These are phyloP conservation scores for Thelonectria olida DNA, from an alignment of 2,329 filamentous ascomycete genomes.

Conservation along the genomic window DNA sequence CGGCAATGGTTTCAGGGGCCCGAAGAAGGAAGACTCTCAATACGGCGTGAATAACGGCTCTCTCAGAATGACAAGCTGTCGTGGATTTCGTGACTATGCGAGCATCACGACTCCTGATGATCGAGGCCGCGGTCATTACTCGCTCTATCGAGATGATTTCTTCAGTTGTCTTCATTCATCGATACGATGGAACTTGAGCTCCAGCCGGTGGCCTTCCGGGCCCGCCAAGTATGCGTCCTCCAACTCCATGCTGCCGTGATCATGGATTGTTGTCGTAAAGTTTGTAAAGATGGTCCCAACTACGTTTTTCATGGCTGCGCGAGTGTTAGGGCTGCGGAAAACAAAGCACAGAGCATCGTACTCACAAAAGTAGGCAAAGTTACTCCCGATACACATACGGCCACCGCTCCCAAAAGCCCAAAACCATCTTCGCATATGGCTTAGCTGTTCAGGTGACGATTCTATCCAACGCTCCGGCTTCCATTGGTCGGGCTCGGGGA, in stretches of 20 bases:
- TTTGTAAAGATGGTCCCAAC: background rate
- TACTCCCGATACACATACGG: conserved; percentile 18
- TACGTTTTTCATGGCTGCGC: background rate
- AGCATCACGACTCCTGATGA: too few relatives aligned
- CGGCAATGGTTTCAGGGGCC: too few relatives aligned
- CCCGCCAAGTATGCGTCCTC: background rate
- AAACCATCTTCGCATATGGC: conserved; percentile 8
- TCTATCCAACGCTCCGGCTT: background rate
- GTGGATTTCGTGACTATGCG: too few relatives aligned
- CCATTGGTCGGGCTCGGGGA: background rate
- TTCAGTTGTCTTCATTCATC: background rate
- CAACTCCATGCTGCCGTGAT: background rate
- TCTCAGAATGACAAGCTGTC: too few relatives aligned
- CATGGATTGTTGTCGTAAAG: background rate
- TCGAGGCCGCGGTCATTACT: too few relatives aligned
- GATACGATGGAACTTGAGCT: background rate
- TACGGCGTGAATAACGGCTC: too few relatives aligned
- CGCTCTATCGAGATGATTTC: background rate
- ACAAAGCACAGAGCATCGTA: background rate
- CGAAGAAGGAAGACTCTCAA: too few relatives aligned
- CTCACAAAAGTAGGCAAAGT: conserved; percentile 13
- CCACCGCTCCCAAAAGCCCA: conserved; percentile 20
- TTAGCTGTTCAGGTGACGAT: background rate
- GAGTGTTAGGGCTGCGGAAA: background rate
- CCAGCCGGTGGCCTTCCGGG: background rate